A percentile compares a stretch with the other conserved stretches of the same genome.
phyloP scores from a whole-genome alignment of 441 rosid species.

The Hypseocharis bilobata region DNA sequence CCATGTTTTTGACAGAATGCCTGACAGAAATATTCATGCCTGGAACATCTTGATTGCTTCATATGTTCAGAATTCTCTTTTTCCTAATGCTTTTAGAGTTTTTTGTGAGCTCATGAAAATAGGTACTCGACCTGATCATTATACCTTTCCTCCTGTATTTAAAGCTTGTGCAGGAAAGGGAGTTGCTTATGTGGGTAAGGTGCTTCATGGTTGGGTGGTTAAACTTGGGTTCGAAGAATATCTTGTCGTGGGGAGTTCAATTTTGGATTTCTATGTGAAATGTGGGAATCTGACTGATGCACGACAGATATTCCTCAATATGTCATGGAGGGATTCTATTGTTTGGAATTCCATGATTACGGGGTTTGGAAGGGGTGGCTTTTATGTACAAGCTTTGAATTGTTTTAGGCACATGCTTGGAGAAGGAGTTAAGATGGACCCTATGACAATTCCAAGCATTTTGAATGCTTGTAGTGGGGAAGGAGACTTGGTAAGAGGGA shows the following conservation, averaged over 20 bases:
- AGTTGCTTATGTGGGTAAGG: slow-evolving; percentile 12
- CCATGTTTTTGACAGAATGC: slow-evolving; percentile 20
- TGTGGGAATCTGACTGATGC: slow-evolving; percentile 20
- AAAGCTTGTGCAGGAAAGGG: slow-evolving; percentile 13
- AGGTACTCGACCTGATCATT: slow-evolving; percentile 24
- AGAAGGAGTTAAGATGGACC: slow-evolving; percentile 18
- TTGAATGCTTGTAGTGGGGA: slow-evolving; percentile 23
- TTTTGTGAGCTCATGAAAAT: slow-evolving; percentile 1
- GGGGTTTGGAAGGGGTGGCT: slow-evolving; percentile 19
- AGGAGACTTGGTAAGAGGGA: slow-evolving; percentile 24
- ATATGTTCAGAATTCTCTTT: slow-evolving; percentile 17
- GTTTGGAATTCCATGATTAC: slow-evolving; percentile 27
- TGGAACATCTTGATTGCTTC: slow-evolving; percentile 24
- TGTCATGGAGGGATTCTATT: slow-evolving; percentile 21
- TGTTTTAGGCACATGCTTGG: slow-evolving; percentile 15
- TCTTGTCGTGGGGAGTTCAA: slow-evolving; percentile 22
- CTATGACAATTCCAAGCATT: slow-evolving; percentile 15
- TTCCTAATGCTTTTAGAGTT: slow-evolving; percentile 8
- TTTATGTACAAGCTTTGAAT: slow-evolving; percentile 16
- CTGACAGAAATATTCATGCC: slow-evolving; percentile 19
- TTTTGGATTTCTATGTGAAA: slow-evolving; percentile 24
- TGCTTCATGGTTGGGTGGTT: slow-evolving; percentile 23
- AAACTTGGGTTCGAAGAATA: slow-evolving; percentile 24
- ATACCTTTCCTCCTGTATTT: slow-evolving; percentile 21
- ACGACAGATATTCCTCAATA: slow-evolving; percentile 9